phyloP scores from a whole-genome alignment of 1,139 yeast genomes.

The Candida smagusa region DNA sequence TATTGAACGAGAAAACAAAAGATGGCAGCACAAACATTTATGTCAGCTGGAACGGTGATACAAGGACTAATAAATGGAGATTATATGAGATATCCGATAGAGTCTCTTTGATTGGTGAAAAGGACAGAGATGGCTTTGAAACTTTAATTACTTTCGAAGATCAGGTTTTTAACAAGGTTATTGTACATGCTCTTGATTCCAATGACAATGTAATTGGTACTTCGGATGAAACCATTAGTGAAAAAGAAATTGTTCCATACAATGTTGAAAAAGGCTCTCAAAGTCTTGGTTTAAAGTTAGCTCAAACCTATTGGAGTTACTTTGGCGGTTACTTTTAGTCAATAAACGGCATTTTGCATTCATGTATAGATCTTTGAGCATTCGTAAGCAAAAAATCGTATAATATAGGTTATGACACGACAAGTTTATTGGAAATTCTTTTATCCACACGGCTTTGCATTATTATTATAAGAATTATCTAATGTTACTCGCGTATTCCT shows the following conservation, averaged over 20 bases:
- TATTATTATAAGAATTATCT: no score
- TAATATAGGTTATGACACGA: no score
- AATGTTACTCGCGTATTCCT: no score
- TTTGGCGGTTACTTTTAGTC: no score
- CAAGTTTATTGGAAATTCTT: no score
- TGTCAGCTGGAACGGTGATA: conserved; percentile 42
- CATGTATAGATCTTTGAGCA: no score
- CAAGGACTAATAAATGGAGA: conserved; percentile 29
- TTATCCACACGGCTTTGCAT: no score
- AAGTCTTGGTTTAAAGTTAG: no score
- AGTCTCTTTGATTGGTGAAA: conserved; percentile 17
- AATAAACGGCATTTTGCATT: no score
- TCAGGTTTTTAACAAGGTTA: conserved; percentile 10
- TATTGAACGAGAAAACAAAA: conserved; percentile 15
- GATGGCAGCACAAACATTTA: conserved; percentile 19
- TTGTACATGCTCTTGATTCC: conserved; percentile 21
- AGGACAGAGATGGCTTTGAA: conserved; percentile 27
- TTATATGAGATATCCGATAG: conserved; percentile 15
- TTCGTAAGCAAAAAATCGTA: no score
- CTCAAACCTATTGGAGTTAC: no score
- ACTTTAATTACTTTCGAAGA: conserved; percentile 15
- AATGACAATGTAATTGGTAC: conserved; percentile 13
- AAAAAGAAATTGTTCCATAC: conserved; percentile 6
- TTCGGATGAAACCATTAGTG: conserved; percentile 2
- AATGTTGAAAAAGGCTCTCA: not conserved